phyloP scores from a whole-genome alignment of 208 protist genomes.

The Leishmania tarentolae region DNA sequence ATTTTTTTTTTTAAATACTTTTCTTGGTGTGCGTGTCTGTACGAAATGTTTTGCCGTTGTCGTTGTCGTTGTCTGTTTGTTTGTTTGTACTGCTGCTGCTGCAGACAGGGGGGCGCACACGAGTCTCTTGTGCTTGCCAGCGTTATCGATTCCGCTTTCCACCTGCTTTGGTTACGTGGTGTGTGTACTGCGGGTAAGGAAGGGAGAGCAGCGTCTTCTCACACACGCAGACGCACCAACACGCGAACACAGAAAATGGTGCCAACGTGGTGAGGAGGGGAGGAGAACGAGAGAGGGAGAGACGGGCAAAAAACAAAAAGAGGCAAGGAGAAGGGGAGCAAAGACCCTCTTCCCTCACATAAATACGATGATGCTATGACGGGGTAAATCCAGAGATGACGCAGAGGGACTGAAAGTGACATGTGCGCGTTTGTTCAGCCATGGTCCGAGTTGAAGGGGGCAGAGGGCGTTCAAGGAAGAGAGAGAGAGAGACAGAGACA shows the following conservation, averaged over 20 bases:
- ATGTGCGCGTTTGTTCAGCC: neutral
- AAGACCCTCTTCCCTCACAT: neutral
- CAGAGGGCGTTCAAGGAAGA: neutral
- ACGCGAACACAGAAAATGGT: neutral
- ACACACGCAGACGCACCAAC: neutral
- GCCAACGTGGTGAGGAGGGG: neutral
- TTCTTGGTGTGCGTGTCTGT: neutral
- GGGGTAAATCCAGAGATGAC: conserved; percentile 3
- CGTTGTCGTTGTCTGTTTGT: neutral
- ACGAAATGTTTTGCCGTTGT: too few species aligned
- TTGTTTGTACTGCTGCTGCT: too few species aligned
- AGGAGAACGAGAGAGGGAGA: neutral
- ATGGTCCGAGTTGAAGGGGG: neutral
- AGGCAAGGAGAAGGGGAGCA: neutral
- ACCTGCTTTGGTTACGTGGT: too few species aligned
- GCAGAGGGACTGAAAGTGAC: too few species aligned
- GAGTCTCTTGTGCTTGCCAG: too few species aligned
- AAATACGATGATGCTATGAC: conserved; percentile 21
- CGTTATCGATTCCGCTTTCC: too few species aligned
- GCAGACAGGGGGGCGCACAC: too few species aligned
- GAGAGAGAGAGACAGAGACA: neutral
- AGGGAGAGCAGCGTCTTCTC: neutral
- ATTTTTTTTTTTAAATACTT: conserved; percentile 31
- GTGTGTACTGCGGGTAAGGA: too few species aligned
- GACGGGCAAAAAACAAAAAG: neutral